Evolutionary conservation across 2,329 filamentous ascomycete genomes (phyloP).

Genomic region (Curvularia sp.): DNA sequence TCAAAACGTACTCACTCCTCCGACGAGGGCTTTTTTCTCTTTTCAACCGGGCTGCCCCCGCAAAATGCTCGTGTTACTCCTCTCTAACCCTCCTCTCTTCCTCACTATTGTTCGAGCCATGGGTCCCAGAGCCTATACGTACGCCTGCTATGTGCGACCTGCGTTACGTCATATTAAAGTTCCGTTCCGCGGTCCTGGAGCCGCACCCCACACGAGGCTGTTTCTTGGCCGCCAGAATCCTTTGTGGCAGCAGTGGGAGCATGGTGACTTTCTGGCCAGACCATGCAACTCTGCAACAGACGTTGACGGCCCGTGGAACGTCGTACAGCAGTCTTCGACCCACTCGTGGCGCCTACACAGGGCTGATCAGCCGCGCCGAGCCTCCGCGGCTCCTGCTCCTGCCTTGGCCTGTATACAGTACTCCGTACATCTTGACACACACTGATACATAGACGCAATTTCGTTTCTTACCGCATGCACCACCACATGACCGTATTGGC

Average conservation of each 20-base stretch:
- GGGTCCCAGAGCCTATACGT: background rate
- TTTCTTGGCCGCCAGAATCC: background rate
- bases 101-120: too few species aligned
- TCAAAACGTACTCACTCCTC: too few species aligned
- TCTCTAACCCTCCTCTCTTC: background rate
- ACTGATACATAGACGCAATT: background rate
- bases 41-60: too few species aligned
- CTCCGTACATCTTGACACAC: background rate
- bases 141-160: background rate
- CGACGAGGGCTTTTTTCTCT: too few species aligned
- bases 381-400: background rate
- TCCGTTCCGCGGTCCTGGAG: conserved; percentile 5
- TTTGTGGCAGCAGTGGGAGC: background rate
- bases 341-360: background rate
- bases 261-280: background rate
- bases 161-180: conserved; percentile 4
- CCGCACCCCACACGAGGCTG: conserved; percentile 4
- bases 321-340: background rate
- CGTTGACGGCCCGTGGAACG: conserved; percentile 9
- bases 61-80: too few species aligned
- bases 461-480: background rate
- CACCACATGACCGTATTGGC: background rate
- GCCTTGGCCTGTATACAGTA: background rate
- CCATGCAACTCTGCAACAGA: background rate
- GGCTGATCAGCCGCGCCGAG: conserved; percentile 4